Conservation (phyloP, 176 grass and related monocot genomes). For the Avena sativa region DNA sequence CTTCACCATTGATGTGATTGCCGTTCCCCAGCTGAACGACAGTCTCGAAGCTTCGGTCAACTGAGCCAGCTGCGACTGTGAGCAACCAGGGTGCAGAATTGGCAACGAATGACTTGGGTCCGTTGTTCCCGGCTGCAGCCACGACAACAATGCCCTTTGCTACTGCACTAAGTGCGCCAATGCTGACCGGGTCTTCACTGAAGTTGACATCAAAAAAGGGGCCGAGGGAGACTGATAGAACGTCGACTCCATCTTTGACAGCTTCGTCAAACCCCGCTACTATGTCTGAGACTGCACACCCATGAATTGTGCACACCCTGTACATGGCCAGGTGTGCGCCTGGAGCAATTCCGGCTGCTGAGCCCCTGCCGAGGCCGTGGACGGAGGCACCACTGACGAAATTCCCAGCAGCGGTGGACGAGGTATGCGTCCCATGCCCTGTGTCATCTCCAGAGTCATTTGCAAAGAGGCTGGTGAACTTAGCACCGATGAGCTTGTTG, state of each 20-base stretch:
- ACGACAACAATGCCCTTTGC: constrained; percentile 57
- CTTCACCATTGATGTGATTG: neutral
- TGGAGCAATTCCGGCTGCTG: constrained; percentile 53
- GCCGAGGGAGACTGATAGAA: constrained; percentile 65
- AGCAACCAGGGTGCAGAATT: constrained; percentile 66
- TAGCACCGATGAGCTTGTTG: constrained; percentile 60
- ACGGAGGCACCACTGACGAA: constrained; percentile 37
- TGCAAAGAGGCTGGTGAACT: neutral
- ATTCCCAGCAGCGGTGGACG: constrained; percentile 55
- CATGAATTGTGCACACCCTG: constrained; percentile 48
- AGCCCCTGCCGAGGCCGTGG: constrained; percentile 35
- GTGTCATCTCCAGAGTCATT: constrained; percentile 21
- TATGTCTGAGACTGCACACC: constrained; percentile 41
- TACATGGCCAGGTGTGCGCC: constrained; percentile 64
- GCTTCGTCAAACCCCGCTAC: constrained; percentile 58
- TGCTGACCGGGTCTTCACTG: constrained; percentile 44
- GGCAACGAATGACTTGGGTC: neutral
- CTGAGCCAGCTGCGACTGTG: constrained; percentile 52
- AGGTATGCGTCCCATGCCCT: constrained; percentile 59
- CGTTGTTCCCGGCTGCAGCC: constrained; percentile 49
- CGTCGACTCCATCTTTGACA: constrained; percentile 50
- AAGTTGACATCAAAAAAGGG: neutral
- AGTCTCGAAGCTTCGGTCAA: neutral
- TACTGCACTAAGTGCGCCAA: constrained; percentile 46
- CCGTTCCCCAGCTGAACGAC: constrained; percentile 1